Evolutionary conservation across 2,329 filamentous ascomycete species (phyloP), one percentile per base, ranked within the genome.

Genomic region (Colletotrichum endophyticum): DNA sequence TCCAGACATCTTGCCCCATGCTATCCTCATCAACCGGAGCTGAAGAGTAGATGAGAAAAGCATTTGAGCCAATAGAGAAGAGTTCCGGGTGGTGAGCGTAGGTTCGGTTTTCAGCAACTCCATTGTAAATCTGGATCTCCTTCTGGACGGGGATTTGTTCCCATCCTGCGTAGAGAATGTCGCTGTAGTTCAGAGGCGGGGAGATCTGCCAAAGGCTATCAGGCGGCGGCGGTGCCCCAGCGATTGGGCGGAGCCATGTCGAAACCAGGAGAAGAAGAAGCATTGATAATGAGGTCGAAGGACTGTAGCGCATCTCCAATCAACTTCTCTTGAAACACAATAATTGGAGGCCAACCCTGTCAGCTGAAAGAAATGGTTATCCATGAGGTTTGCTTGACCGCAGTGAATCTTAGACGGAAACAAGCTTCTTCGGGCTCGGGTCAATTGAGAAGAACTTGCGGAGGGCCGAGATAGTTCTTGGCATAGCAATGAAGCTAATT

Each of bases 1-100:
- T 66, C 79, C 80, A 81, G 2, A 81, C 73, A 22, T 81, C 77
- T 36, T 81, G 79, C 15, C 80, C 80, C 77, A 80, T 80, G 49
- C 79, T 79, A 39, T 81, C 80, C 66, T 81, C 80, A 19, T 81
- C 80, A n/a, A 81, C 78, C 4, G 77, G 76, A 2, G 79, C 80
- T 19, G 78, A 79, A 3, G 80, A 81, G 66, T 79, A 76, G 28
- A 78, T 77, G 22, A 80, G 76, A 64, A 78, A 78, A 3, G 80
- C 77, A 2, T 73, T 66, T 66, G 75, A 39, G 12, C 76, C 79
- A 28, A 76, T 15, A 39, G 78, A 77, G 62, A 76, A 79, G 6
- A 81, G 72, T 30, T 78, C 80, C 5, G 80, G 80, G 34, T 81
- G 80, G 49, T 81, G 80, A 1, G 80, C 79, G 30, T 81, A 80